Conservation (phyloP, 148 eudicot species). For the Chenopodium album region DNA sequence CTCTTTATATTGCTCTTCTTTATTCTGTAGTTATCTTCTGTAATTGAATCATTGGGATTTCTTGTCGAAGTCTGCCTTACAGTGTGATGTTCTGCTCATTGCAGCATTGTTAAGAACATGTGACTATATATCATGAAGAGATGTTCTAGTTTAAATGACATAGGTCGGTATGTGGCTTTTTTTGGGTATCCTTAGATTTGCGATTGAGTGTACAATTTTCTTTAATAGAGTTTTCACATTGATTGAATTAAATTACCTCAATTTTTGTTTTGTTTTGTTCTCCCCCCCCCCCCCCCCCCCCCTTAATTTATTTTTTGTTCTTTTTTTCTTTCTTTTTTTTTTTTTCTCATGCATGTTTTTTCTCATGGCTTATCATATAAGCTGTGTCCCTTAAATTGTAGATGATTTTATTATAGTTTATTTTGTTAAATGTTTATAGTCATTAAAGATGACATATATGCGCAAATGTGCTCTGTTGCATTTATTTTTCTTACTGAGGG, state of each 20-base stretch:
- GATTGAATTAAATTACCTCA: background rate
- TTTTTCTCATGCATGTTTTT: too few relatives aligned
- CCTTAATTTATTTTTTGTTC: too few relatives aligned
- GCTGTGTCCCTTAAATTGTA: background rate
- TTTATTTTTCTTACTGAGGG: background rate
- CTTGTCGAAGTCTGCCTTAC: background rate
- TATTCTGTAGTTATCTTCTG: background rate
- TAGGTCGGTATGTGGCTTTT: background rate
- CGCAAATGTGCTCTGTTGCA: background rate
- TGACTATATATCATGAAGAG: background rate
- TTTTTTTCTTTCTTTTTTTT: too few relatives aligned
- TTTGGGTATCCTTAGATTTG: background rate
- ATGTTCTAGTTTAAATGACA: background rate
- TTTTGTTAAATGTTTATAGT: background rate
- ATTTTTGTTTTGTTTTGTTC: background rate
- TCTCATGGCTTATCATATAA: background rate
- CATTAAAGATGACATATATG: background rate
- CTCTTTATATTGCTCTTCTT: background rate
- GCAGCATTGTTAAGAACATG: background rate
- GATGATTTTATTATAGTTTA: background rate
- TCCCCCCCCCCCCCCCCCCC: too few relatives aligned
- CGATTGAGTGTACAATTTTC: background rate
- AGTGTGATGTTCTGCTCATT: background rate
- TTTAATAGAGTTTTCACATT: too few relatives aligned
- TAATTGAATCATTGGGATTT: background rate